These are phyloP conservation scores for Aspergillus indologenus DNA, from an alignment of 495 filamentous ascomycete species.

Conservation along the genomic window DNA sequence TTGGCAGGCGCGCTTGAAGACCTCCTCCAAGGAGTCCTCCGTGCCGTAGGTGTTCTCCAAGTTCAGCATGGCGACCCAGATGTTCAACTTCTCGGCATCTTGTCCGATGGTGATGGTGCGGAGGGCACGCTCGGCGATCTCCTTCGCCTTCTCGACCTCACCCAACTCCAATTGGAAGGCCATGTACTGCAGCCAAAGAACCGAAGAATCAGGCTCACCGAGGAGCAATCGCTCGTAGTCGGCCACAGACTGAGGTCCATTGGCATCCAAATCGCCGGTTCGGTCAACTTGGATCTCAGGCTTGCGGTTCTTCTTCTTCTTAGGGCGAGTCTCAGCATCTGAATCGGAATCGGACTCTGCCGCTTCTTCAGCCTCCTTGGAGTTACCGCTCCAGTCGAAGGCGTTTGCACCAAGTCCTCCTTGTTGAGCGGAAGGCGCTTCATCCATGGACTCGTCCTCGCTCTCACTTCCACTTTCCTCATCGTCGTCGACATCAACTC, in stretches of 20 bases:
- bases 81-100: slow-evolving; percentile 84
- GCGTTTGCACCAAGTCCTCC: slow-evolving; percentile 70
- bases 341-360: slow-evolving; percentile 43
- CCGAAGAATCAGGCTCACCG: slow-evolving; percentile 83
- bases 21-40: slow-evolving; percentile 77
- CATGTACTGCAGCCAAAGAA: slow-evolving; percentile 94
- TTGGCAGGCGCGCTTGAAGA: slow-evolving; percentile 90
- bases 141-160: slow-evolving; percentile 79
- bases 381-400: slow-evolving; percentile 82
- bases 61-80: slow-evolving; percentile 93
- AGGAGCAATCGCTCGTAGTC: slow-evolving; percentile 94
- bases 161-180: slow-evolving; percentile 91
- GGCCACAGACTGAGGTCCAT: slow-evolving; percentile 84
- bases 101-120: slow-evolving; percentile 84
- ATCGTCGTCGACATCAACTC: slow-evolving; percentile 54
- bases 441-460: slow-evolving; percentile 35
- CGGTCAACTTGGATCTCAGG: slow-evolving; percentile 79
- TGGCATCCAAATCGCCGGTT: slow-evolving; percentile 81
- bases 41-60: slow-evolving; percentile 88
- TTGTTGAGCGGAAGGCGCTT: slow-evolving; percentile 23
- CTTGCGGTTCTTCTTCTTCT: slow-evolving; percentile 79
- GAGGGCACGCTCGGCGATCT: slow-evolving; percentile 84
- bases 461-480: slow-evolving; percentile 35
- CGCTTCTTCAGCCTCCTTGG: slow-evolving; percentile 48
- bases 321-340: slow-evolving; percentile 48